Evolutionary conservation across 257 asterid species (phyloP), one percentile per base, ranked within the genome.

Genomic region (Solanum bukasovii): DNA sequence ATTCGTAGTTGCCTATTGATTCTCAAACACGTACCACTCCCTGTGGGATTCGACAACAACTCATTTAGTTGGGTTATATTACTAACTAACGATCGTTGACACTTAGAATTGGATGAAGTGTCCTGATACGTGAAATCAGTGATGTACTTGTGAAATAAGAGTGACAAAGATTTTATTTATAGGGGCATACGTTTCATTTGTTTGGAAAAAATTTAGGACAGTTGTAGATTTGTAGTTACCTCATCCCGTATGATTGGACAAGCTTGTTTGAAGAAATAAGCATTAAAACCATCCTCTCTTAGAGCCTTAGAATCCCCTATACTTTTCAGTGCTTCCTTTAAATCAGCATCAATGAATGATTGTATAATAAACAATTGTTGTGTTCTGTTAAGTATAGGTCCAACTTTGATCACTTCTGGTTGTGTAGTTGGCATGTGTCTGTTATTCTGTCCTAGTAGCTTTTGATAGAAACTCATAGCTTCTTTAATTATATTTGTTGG

Each of bases 401-500:
- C 56, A 18, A 0, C n/a, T 20, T 20, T 56, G 10, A 56, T 7
- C 4, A 56, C 65, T 56, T 56, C 0, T 56, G 5, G 23, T 7
- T 56, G 23, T 56, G 9, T 20, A 56, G 10, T 7, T 6, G n/a
- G n/a, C 10, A 6, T 18, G n/a, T 6, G 65, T 7, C 4, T 52
- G 10, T 52, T 52, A 52, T 52, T 52, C 0, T 56, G 11, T 18
- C 65, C 65, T 20, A 56, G 11, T 6, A 56, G 25, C 25, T 56
- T 56, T 18, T 56, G 9, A 7, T 56, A 56, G n/a, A 56, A 18
- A 18, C 65, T 0, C 65, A 56, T 9, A 56, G 3, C 11, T 56
- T 56, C 11, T 8, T 56, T 20, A 2, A 7, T 56, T 7, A 56
- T 56, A 18, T 7, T 3, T 7, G 4, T 0, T 56, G 2, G 25